Conservation (phyloP, 495 filamentous ascomycete species). For the Aspergillus mulundensis region DNA sequence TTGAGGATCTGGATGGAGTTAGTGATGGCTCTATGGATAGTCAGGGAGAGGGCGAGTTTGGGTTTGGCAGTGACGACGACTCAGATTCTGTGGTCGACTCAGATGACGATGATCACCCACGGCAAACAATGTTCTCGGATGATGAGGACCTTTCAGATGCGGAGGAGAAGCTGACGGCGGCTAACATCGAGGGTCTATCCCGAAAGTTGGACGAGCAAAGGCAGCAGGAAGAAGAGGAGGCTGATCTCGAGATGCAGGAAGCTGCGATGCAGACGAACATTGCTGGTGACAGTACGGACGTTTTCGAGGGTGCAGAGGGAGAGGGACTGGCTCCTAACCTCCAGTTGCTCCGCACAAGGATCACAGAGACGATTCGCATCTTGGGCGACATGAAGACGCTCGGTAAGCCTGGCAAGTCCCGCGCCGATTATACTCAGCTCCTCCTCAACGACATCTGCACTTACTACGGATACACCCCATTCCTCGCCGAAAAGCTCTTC, state of each 20-base stretch:
- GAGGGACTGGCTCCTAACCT: conserved; percentile 75
- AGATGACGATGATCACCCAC: conserved; percentile 55
- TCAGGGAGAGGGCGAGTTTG: conserved; percentile 43
- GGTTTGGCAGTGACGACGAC: conserved; percentile 56
- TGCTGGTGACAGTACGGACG: conserved; percentile 67
- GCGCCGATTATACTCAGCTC: conserved; percentile 81
- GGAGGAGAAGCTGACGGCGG: conserved; percentile 88
- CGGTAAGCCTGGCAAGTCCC: conserved; percentile 69
- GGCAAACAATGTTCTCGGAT: conserved; percentile 80
- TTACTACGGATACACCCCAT: conserved; percentile 86
- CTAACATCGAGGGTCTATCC: conserved; percentile 91
- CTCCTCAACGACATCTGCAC: conserved; percentile 88
- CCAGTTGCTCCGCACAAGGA: conserved; percentile 81
- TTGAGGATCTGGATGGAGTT: conserved; percentile 50
- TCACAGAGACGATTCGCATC: conserved; percentile 89
- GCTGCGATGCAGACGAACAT: conserved; percentile 95
- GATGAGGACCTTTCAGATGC: conserved; percentile 88
- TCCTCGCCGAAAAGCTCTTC: conserved; percentile 80
- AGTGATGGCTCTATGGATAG: conserved; percentile 48
- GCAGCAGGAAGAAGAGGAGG: conserved; percentile 67
- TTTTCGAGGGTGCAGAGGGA: conserved; percentile 57
- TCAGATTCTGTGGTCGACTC: conserved; percentile 70
- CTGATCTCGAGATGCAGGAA: conserved; percentile 64
- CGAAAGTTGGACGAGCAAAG: conserved; percentile 69
- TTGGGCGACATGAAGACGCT: conserved; percentile 81